phyloP scores from a whole-genome alignment of 2,329 filamentous ascomycete genomes.

The Paecilomyces dactylethromorphus region DNA sequence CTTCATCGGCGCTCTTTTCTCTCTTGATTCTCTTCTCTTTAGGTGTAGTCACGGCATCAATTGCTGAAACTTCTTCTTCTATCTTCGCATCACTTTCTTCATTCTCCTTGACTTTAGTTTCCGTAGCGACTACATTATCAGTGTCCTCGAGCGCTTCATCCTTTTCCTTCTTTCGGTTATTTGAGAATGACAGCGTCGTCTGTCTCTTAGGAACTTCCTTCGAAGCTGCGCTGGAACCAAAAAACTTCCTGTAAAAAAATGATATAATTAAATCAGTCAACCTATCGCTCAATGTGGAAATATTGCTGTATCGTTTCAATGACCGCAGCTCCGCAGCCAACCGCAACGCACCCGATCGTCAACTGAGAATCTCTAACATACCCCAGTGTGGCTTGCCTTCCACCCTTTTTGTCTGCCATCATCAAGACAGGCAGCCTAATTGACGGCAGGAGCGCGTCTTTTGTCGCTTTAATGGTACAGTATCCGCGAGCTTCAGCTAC shows the following conservation, averaged over 20 bases:
- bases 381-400: constrained; percentile 78
- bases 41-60: constrained; percentile 7
- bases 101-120: constrained; percentile 5
- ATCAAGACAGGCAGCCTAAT: neutral
- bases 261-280: constrained; percentile 4
- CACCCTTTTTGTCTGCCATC: constrained; percentile 24
- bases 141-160: neutral
- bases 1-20: constrained; percentile 33
- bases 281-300: neutral
- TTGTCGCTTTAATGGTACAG: neutral
- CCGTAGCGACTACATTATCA: neutral
- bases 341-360: constrained; percentile 60
- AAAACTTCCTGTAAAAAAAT: constrained; percentile 66
- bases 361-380: constrained; percentile 72
- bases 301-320: neutral
- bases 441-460: neutral
- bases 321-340: constrained; percentile 5
- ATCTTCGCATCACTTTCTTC: constrained; percentile 7
- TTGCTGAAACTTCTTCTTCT: constrained; percentile 8
- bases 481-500: neutral
- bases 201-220: constrained; percentile 58
- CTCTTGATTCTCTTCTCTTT: constrained; percentile 26
- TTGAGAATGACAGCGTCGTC: constrained; percentile 68
- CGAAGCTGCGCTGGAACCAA: constrained; percentile 58
- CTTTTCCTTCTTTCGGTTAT: constrained; percentile 42